These are phyloP conservation scores for Mycena sp. DNA, from an alignment of 1,284 basidiomycete genomes.

Conservation along the genomic window DNA sequence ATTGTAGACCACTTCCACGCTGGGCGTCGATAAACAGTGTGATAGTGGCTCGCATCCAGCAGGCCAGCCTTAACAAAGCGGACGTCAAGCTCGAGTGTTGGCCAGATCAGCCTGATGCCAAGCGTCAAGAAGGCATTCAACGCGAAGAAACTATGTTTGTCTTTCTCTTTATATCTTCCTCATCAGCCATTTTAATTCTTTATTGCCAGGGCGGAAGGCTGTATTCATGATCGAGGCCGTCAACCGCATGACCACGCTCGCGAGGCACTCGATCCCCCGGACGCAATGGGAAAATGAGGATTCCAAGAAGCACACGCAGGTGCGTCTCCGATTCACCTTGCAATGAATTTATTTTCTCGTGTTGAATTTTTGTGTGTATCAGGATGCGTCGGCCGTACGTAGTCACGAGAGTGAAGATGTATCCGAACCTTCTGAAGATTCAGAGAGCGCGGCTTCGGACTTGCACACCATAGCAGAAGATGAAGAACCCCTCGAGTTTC, in stretches of 20 bases:
- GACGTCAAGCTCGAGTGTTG: slow-evolving; percentile 62
- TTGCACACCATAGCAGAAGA: too few relatives aligned
- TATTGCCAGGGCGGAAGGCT: slow-evolving; percentile 87
- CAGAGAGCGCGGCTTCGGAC: too few relatives aligned
- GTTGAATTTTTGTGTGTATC: too few relatives aligned
- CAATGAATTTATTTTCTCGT: background rate
- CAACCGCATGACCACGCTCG: slow-evolving; percentile 77
- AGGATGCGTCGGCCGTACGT: too few relatives aligned
- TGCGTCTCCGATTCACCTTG: too few relatives aligned
- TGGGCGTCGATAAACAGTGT: background rate
- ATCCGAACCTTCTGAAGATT: too few relatives aligned
- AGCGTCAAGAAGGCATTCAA: slow-evolving; percentile 90
- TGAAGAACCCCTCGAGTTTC: background rate
- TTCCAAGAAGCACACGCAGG: slow-evolving; percentile 63
- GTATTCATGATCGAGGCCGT: slow-evolving; percentile 89
- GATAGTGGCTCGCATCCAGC: slow-evolving; percentile 78
- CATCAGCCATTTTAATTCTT: background rate
- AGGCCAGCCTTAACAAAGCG: slow-evolving; percentile 82
- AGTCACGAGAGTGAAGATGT: too few relatives aligned
- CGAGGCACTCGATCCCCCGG: slow-evolving; percentile 32
- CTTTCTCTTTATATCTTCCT: background rate
- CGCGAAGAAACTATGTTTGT: slow-evolving; percentile 86
- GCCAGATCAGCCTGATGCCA: slow-evolving; percentile 83
- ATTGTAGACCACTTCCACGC: too few relatives aligned
- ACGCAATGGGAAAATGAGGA: slow-evolving; percentile 82